These are phyloP conservation scores for Diplocarpon rosae DNA, from an alignment of 2,329 filamentous ascomycete genomes.

Conservation along the genomic window DNA sequence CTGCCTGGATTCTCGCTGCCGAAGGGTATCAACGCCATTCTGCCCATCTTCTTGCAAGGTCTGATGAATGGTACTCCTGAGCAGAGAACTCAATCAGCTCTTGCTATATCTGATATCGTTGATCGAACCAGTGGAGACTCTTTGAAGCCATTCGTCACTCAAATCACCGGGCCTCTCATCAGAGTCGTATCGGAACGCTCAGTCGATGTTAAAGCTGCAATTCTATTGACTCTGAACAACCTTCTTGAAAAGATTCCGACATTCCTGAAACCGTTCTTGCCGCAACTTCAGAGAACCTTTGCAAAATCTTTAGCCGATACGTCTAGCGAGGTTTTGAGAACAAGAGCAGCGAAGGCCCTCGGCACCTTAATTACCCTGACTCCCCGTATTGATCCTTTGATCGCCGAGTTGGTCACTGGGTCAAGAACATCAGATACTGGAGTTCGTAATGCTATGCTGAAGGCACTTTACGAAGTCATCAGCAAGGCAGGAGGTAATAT, in stretches of 20 bases:
- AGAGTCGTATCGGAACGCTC: constrained; percentile 95
- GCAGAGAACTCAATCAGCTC: constrained; percentile 80
- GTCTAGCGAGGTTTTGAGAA: constrained; percentile 77
- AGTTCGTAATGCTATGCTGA: constrained; percentile 92
- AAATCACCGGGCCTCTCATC: constrained; percentile 94
- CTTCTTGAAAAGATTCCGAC: constrained; percentile 92
- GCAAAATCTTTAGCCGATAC: constrained; percentile 91
- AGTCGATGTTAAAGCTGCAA: constrained; percentile 90
- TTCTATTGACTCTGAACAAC: constrained; percentile 88
- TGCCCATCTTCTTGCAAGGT: constrained; percentile 95
- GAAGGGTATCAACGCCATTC: constrained; percentile 91
- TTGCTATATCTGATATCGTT: constrained; percentile 91
- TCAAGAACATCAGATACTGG: constrained; percentile 81
- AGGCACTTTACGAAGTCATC: constrained; percentile 90
- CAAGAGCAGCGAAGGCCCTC: constrained; percentile 82
- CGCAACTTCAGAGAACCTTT: constrained; percentile 92
- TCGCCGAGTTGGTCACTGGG: constrained; percentile 85
- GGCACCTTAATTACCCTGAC: constrained; percentile 94
- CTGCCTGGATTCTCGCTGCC: constrained; percentile 83
- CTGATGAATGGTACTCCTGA: constrained; percentile 93
- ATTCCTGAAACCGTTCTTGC: constrained; percentile 91
- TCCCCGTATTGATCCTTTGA: constrained; percentile 87
- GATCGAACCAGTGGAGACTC: constrained; percentile 82
- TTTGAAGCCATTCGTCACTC: constrained; percentile 88
- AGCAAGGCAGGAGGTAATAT: constrained; percentile 92